Base-by-base conservation (phyloP, 108 stramenopile species). In the Cyclostephanos tholiformis region DNA sequence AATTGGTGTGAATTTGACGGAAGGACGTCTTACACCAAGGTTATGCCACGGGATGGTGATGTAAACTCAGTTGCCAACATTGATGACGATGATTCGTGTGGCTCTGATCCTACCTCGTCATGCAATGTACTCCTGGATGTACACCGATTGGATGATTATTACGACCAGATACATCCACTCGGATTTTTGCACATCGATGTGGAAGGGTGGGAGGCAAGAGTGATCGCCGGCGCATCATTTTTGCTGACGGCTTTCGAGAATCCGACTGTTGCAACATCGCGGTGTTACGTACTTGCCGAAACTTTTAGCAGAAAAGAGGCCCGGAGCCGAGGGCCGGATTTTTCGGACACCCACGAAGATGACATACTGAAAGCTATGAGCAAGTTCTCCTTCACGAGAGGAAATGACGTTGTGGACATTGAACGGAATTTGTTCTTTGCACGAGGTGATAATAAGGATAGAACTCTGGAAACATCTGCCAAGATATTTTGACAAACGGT, bases 181-280 rank as follows among this genome's bases (percentile, higher is more conserved):
- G 79, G 79, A 44, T 62, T 82, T 61, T 29, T 82, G 35, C 71
- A 82, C 17, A 51, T 82, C 9, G 80, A 82, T 38, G 67, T 82
- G 6, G 80, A 82, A 38, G 80, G 80, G 4, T 82, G 72, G 72
- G 80, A 82, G 36, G 71, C 80, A 17, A 55, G 39, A 2, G 80
- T 50, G 4, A 52, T 82, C 19, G n/a, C 41, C 13, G 75, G 75
- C 17, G 80, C 80, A 58, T 48, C 68, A 12, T 14, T 30, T 29
- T 26, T 80, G 35, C 51, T 80, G 7, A 48, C 61, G 7, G 52
- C 29, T 22, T 23, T 44, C 26, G 30, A 22, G 2, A 38, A 67
- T 39, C 17, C 35, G 30, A 30, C 61, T 2, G 32, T 44, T 11
- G 22, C 22, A 14, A 3, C 26, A 16, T 57, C 62, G 1, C 43